Base-by-base conservation (phyloP, 2,329 filamentous ascomycete genomes). In the Cladosporium sp. region DNA sequence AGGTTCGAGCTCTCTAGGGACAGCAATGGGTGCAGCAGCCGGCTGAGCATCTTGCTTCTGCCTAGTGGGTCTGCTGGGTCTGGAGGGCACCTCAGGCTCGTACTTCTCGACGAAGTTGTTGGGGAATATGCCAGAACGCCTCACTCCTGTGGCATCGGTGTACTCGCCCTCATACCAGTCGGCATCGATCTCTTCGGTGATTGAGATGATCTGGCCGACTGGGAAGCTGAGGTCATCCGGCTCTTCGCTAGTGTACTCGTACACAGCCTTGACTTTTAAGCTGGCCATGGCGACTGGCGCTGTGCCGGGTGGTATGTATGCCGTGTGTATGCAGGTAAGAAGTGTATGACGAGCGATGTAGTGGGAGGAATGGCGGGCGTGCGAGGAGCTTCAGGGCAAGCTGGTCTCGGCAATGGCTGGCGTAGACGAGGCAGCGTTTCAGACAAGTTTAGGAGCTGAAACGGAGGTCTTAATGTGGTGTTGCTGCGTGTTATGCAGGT, bases 91-190 rank as follows among this genome's bases (percentile, higher is more conserved):
- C 65, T 89, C 90, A 44, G 95, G 95, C 78, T 98, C 94, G 80
- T 92, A 96, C 80, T 90, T 92, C 80, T 99, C 95, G 75, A 99
- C 95, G 77, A 99, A 99, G 81, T 98, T 99, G 77, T 91, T 90
- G 61, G 93, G 94, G 79, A 97, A 98, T 73, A 97, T 91, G 71
- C 94, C 94, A 75, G 93, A 89, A 76, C 89, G 87, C 79, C 90
- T 92, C 69, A 79, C 80, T 65, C 95, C 95, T 62, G 84, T 80
- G 67, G 88, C 87, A 79, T 96, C 92, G 70, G 88, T 82, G 78
- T 97, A 97, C 79, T 95, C 90, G 71, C 95, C 94, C 69, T 87
- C 87, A 77, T 95, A 96, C 95, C 93, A 98, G 78, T 98, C 96
- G 70, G 85, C 89, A 77, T 97, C 95, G 77, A 98, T 95, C 78